Conservation (phyloP, 192 early-diverging fungal genomes). For the Umbelopsis sp. region DNA sequence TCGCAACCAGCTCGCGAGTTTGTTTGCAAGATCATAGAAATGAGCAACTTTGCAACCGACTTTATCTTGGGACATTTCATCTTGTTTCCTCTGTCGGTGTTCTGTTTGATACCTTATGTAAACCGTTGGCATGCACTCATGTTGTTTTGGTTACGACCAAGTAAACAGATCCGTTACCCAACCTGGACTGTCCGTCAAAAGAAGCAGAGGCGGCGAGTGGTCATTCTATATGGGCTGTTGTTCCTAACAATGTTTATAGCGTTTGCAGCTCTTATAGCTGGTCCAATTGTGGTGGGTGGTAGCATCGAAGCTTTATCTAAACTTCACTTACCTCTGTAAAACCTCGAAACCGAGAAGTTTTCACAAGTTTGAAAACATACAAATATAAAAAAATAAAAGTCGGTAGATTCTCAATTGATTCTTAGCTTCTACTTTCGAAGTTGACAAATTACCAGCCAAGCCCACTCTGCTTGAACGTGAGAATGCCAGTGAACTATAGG, state of each 20-base stretch:
- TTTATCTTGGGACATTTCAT: conserved; percentile 79
- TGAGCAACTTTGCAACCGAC: conserved; percentile 78
- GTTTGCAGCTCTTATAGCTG: conserved; percentile 67
- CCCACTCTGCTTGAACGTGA: too few relatives aligned
- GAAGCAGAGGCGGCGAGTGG: conserved; percentile 60
- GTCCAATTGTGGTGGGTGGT: conserved; percentile 53
- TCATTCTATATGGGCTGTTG: conserved; percentile 69
- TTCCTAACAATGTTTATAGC: conserved; percentile 62
- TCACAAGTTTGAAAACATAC: background rate
- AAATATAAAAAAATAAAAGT: background rate
- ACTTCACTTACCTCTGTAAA: conserved; percentile 9
- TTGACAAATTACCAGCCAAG: too few relatives aligned
- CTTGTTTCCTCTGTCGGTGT: conserved; percentile 71
- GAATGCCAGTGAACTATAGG: too few relatives aligned
- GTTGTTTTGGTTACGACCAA: conserved; percentile 84
- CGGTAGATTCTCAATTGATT: too few relatives aligned
- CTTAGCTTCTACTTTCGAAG: too few relatives aligned
- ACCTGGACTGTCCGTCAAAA: conserved; percentile 71
- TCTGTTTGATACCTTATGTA: conserved; percentile 72
- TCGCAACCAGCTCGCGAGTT: conserved; percentile 80
- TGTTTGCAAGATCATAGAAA: conserved; percentile 83
- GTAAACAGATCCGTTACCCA: conserved; percentile 74
- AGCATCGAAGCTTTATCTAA: conserved; percentile 1
- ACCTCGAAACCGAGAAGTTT: background rate
- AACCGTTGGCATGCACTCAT: conserved; percentile 77